Evolutionary conservation across 495 filamentous ascomycete genomes (phyloP), one percentile per base, ranked within the genome.

Genomic region (Penicillium flavigenum): DNA sequence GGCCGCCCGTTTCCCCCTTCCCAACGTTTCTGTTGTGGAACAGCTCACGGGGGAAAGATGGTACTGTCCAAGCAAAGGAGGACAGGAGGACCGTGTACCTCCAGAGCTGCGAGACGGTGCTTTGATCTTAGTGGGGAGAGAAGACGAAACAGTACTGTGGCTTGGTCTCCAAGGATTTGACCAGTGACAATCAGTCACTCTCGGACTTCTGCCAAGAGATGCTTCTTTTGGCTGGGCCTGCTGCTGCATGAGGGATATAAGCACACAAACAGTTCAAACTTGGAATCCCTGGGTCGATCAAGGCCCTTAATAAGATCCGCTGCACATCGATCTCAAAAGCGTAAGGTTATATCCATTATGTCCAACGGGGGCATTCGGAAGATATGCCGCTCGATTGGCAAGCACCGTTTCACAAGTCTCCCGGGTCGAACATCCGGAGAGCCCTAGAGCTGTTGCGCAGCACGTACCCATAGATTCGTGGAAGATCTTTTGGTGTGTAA

Each of bases 21-120:
- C 58, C 64, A 68, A 72, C 68, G 63, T 64, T 69, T 66, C 69
- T 75, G 73, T 51, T 34, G 74, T 77, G 74, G 54, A 74, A 77
- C 72, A 59, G 44, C 32, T 53, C 49, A 64, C 54, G 29, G 38
- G 16, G 24, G 26, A 56, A 42, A 42, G 36, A 45, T 10, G 5
- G 16, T 46, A 19, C 22, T 34, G 27, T 44, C 19, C 20, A 5
- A 47, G 27, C 20, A 48, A 48, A 51, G 22, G 22, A 22, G 20
- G 20, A 20, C 20, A 22, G 22, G 45, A 52, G 26, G 58, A 34
- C 51, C 51, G 39, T 52, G 26, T 32, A 42, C n/a, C 27, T 24
- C 22, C 34, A 19, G 20, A 39, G 45, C 26, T 54, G 27, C 47
- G 24, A 46, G 38, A 56, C 57, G 31, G 10, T 34, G 31, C 41